A percentile compares a stretch with the other conserved stretches of the same genome.
phyloP scores from a whole-genome alignment of 2,329 filamentous ascomycete genomes.

The Triangularia setosa region DNA sequence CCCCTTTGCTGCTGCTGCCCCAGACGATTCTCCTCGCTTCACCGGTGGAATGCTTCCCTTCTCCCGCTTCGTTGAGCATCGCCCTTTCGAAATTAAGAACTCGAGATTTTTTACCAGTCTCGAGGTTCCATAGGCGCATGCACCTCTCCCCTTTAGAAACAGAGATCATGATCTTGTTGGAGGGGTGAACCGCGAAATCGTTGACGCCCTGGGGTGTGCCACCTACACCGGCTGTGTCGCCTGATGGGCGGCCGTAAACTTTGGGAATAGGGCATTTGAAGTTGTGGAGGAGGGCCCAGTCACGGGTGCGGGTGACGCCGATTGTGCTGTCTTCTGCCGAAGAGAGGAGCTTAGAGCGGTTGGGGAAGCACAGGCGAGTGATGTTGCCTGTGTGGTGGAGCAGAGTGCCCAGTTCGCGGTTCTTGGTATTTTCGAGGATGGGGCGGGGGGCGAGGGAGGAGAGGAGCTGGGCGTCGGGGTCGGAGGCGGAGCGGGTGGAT shows the following conservation, averaged over 20 bases:
- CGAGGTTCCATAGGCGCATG: constrained; percentile 94
- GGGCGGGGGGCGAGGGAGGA: constrained; percentile 67
- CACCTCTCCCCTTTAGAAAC: constrained; percentile 85
- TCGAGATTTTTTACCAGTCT: constrained; percentile 92
- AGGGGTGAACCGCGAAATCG: constrained; percentile 91
- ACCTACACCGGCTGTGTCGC: constrained; percentile 81
- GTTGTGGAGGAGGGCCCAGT: constrained; percentile 82
- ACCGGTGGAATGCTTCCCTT: constrained; percentile 71
- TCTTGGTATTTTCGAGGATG: constrained; percentile 78
- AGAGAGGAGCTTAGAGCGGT: constrained; percentile 82
- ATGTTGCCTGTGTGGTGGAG: constrained; percentile 83
- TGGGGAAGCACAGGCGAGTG: constrained; percentile 76
- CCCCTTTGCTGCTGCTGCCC: constrained; percentile 62
- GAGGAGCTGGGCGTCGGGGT: constrained; percentile 51
- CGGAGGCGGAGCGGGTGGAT: constrained; percentile 45
- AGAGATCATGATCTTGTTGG: constrained; percentile 93
- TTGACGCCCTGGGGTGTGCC: constrained; percentile 85
- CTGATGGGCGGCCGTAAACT: constrained; percentile 72
- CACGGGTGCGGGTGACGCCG: constrained; percentile 78
- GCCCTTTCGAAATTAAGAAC: constrained; percentile 79
- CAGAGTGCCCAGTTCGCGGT: constrained; percentile 81
- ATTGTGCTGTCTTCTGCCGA: constrained; percentile 88
- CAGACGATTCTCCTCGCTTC: constrained; percentile 82
- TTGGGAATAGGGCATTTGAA: constrained; percentile 89
- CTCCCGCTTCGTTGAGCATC: constrained; percentile 69